A percentile compares a stretch with the other conserved stretches of the same genome.
phyloP scores from a whole-genome alignment of 2,329 filamentous ascomycete genomes.

The Aspergillus costaricaensis region DNA sequence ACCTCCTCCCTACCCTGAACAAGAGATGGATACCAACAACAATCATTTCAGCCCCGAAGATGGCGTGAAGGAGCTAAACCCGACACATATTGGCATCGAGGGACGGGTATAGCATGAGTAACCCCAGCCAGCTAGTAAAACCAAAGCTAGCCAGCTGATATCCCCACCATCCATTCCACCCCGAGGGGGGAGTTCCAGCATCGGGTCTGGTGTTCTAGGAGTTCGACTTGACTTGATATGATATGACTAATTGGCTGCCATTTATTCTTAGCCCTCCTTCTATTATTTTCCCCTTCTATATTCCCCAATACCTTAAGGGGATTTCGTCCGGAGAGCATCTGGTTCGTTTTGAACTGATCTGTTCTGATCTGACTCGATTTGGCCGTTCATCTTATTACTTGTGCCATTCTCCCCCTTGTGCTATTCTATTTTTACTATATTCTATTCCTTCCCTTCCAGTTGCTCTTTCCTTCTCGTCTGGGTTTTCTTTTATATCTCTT shows the following conservation, averaged over 20 bases:
- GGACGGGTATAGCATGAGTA: constrained; percentile 22
- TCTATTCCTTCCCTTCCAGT: background rate
- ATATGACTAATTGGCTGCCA: background rate
- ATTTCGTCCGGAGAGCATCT: background rate
- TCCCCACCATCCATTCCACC: background rate
- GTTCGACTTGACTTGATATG: constrained; percentile 3
- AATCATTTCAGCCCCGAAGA: constrained; percentile 1
- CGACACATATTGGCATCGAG: constrained; percentile 28
- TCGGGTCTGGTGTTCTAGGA: constrained; percentile 15
- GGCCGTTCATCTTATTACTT: background rate
- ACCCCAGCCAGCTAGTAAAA: background rate
- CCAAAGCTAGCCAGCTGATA: background rate
- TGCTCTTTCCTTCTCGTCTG: background rate
- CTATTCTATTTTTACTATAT: background rate
- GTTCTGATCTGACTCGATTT: constrained; percentile 2
- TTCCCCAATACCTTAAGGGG: background rate
- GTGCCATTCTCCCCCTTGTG: constrained; percentile 7
- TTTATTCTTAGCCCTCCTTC: background rate
- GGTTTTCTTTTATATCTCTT: constrained; percentile 9
- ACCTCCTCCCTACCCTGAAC: constrained; percentile 34
- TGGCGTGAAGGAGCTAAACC: constrained; percentile 13
- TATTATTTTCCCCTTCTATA: constrained; percentile 10
- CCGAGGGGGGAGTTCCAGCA: constrained; percentile 9
- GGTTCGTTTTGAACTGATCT: background rate
- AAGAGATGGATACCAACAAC: constrained; percentile 22